A percentile compares a stretch with the other conserved stretches of the same genome.
phyloP scores from a whole-genome alignment of 2,329 filamentous ascomycete species.

The Boeremia exigua region DNA sequence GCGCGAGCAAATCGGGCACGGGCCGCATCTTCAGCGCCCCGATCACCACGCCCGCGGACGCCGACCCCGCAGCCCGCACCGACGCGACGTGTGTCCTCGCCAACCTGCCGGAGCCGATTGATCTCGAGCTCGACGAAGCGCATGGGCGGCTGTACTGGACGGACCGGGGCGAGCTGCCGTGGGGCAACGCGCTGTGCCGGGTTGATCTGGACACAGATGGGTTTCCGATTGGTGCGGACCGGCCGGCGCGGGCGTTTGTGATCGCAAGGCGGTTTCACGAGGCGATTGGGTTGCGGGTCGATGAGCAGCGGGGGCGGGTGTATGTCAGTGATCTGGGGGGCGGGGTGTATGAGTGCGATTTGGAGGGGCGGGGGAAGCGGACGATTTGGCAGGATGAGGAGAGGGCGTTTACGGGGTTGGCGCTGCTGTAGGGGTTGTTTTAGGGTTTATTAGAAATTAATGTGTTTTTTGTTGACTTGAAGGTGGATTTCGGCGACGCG shows the following conservation, averaged over 20 bases:
- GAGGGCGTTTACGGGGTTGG: conserved; percentile 20
- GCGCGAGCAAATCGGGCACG: conserved; percentile 57
- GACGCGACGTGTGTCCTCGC: conserved; percentile 37
- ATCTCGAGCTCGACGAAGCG: conserved; percentile 61
- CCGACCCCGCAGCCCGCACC: conserved; percentile 21
- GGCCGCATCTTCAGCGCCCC: conserved; percentile 62
- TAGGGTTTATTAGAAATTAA: too few species aligned
- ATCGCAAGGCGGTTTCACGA: conserved; percentile 31
- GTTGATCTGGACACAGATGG: conserved; percentile 41
- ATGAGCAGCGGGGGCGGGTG: conserved; percentile 6
- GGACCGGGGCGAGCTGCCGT: conserved; percentile 63
- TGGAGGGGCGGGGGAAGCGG: conserved; percentile 21
- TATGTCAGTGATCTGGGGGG: conserved; percentile 32
- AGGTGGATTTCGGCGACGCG: background rate
- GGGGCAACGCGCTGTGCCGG: conserved; percentile 61
- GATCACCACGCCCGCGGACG: conserved; percentile 48
- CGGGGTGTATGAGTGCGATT: conserved; percentile 17
- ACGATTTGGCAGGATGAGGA: conserved; percentile 18
- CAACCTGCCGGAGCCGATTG: conserved; percentile 53
- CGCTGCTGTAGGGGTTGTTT: conserved; percentile 9
- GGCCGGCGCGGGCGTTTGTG: background rate
- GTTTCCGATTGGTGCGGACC: conserved; percentile 19
- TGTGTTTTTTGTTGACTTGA: too few species aligned
- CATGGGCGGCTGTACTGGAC: conserved; percentile 63
- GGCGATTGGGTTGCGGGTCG: conserved; percentile 29